A percentile compares a stretch with the other conserved stretches of the same genome.
Evolutionary conservation across 2,329 filamentous ascomycete genomes (phyloP).

Genomic region (Magnaporthales sp.): DNA sequence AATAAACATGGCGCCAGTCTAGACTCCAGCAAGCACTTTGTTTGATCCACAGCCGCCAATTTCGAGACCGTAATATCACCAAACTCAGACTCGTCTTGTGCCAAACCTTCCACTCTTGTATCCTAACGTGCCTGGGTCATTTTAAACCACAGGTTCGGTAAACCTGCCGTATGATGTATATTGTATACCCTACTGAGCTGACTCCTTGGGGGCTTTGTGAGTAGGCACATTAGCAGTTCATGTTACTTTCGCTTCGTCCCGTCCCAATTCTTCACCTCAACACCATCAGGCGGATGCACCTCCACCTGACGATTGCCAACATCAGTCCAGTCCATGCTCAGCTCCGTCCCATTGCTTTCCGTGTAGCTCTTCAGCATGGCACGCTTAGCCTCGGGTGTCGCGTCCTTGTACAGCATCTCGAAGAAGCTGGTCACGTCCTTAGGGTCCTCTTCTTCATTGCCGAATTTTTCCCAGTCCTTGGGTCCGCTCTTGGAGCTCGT

Average conservation of each 20-base stretch:
- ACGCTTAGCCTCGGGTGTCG: constrained; percentile 70
- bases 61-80: too few relatives aligned
- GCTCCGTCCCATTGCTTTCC: constrained; percentile 85
- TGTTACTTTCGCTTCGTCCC: background rate
- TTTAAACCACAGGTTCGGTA: background rate
- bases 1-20: too few relatives aligned
- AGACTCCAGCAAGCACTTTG: too few relatives aligned
- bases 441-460: constrained; percentile 43
- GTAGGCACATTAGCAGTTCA: background rate
- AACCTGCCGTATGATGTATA: background rate
- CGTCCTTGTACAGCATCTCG: constrained; percentile 73
- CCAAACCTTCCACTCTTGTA: background rate
- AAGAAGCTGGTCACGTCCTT: constrained; percentile 77
- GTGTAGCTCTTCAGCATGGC: constrained; percentile 98
- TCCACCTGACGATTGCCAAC: constrained; percentile 66
- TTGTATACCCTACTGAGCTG: background rate
- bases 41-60: too few relatives aligned
- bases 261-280: constrained; percentile 66
- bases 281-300: constrained; percentile 65
- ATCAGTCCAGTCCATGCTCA: constrained; percentile 88
- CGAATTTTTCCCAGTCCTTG: constrained; percentile 86
- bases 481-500: constrained; percentile 76
- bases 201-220: background rate
- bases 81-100: background rate
- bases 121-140: background rate